Evolutionary conservation across 2,329 filamentous ascomycete genomes (phyloP).

Genomic region (Nemania serpens): DNA sequence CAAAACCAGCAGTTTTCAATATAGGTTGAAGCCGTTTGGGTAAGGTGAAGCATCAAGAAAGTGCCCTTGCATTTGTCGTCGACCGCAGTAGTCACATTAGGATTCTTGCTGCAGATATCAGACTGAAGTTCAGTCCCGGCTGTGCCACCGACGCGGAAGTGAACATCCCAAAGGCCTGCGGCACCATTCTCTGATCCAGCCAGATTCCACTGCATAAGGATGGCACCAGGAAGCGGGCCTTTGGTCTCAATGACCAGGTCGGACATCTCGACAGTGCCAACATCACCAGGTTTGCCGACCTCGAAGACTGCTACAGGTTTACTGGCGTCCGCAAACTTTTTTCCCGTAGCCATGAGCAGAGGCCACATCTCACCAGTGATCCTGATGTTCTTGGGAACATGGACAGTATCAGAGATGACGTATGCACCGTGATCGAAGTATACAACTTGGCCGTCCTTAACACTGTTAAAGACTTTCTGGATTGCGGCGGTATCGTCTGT

Average conservation of each 20-base stretch:
- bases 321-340: conserved; percentile 70
- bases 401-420: conserved; percentile 70
- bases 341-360: conserved; percentile 80
- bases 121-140: conserved; percentile 83
- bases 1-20: conserved; percentile 91
- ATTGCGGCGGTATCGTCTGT: conserved; percentile 88
- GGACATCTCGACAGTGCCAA: conserved; percentile 82
- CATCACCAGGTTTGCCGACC: conserved; percentile 76
- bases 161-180: conserved; percentile 91
- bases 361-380: conserved; percentile 94
- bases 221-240: conserved; percentile 82
- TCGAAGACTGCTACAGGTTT: conserved; percentile 87
- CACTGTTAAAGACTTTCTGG: conserved; percentile 74
- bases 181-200: conserved; percentile 68
- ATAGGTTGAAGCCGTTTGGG: conserved; percentile 68
- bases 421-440: conserved; percentile 80
- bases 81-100: conserved; percentile 62
- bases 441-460: conserved; percentile 66
- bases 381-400: conserved; percentile 77
- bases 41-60: conserved; percentile 72
- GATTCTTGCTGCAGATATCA: conserved; percentile 78
- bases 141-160: conserved; percentile 88
- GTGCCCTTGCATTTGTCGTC: conserved; percentile 73
- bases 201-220: conserved; percentile 92
- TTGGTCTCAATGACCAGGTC: conserved; percentile 85